phyloP scores from a whole-genome alignment of 805 yeast species.

The Isabelozyma gotoi region DNA sequence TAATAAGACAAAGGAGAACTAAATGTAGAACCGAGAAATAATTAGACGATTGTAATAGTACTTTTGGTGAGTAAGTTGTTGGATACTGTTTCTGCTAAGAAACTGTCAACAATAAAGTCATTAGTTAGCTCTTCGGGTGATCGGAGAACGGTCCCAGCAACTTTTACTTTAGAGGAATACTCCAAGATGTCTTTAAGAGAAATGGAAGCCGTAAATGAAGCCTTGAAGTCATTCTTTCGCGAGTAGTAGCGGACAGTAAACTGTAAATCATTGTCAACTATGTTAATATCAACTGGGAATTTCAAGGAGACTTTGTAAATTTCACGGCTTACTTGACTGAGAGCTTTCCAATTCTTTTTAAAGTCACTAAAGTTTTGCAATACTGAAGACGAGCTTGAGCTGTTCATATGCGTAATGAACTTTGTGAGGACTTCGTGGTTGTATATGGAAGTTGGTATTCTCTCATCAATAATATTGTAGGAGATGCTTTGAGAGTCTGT shows the following conservation, averaged over 20 bases:
- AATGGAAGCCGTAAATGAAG: not conserved
- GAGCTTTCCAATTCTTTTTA: conserved; percentile 15
- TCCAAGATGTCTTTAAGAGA: not conserved
- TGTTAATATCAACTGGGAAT: conserved; percentile 21
- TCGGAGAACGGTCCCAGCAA: not conserved
- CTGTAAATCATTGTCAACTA: conserved; percentile 5
- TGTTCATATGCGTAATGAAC: not conserved
- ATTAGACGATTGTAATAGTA: not conserved
- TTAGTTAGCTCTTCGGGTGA: not conserved
- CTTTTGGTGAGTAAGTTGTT: not conserved
- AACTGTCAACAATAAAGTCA: not conserved
- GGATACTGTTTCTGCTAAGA: not conserved
- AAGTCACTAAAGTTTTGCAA: conserved; percentile 18
- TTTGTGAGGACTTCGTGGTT: not conserved
- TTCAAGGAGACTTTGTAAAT: conserved; percentile 26
- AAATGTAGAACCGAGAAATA: too few relatives aligned
- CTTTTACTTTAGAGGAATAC: not conserved
- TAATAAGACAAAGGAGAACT: too few relatives aligned
- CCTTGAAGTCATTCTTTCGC: conserved; percentile 12
- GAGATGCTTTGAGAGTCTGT: not conserved
- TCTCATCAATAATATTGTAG: not conserved
- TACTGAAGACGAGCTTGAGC: conserved; percentile 1
- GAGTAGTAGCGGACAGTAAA: conserved; percentile 16
- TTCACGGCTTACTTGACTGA: conserved; percentile 25
- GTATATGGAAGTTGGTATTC: not conserved